phyloP scores from a whole-genome alignment of 1,139 yeast genomes.

The Blastobotrys ciferrii region DNA sequence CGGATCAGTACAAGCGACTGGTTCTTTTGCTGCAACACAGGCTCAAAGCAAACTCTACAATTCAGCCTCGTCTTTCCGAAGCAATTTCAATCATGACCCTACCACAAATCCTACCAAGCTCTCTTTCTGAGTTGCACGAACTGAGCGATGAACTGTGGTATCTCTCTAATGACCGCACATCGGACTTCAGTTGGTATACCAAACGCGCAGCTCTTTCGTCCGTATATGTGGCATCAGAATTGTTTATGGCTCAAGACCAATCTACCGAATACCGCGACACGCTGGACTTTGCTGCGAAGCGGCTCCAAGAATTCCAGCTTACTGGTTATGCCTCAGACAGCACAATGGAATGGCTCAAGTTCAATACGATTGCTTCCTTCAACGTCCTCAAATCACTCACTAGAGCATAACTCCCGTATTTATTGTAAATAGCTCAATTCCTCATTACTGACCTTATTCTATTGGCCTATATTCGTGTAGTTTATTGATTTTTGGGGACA shows the following conservation, averaged over 20 bases:
- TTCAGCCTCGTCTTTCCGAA: slow-evolving; percentile 32
- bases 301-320: slow-evolving; percentile 52
- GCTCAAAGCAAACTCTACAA: slow-evolving; percentile 53
- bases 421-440: background rate
- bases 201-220: slow-evolving; percentile 70
- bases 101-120: slow-evolving; percentile 50
- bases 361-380: slow-evolving; percentile 62
- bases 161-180: slow-evolving; percentile 76
- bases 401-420: slow-evolving; percentile 16
- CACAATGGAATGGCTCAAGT: slow-evolving; percentile 71
- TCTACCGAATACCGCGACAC: slow-evolving; percentile 58
- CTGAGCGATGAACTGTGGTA: slow-evolving; percentile 81
- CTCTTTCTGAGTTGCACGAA: slow-evolving; percentile 66
- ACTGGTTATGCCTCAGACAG: slow-evolving; percentile 61
- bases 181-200: slow-evolving; percentile 92
- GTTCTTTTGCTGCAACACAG: slow-evolving; percentile 54
- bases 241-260: slow-evolving; percentile 78
- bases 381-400: slow-evolving; percentile 61
- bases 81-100: slow-evolving; percentile 56
- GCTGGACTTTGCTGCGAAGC: slow-evolving; percentile 58
- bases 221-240: slow-evolving; percentile 67
- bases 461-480: too few species aligned
- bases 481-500: too few species aligned
- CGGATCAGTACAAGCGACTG: slow-evolving; percentile 16
- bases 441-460: too few species aligned